Conservation (phyloP, 208 protist species). For the Acanthamoeba culbertsoni region DNA sequence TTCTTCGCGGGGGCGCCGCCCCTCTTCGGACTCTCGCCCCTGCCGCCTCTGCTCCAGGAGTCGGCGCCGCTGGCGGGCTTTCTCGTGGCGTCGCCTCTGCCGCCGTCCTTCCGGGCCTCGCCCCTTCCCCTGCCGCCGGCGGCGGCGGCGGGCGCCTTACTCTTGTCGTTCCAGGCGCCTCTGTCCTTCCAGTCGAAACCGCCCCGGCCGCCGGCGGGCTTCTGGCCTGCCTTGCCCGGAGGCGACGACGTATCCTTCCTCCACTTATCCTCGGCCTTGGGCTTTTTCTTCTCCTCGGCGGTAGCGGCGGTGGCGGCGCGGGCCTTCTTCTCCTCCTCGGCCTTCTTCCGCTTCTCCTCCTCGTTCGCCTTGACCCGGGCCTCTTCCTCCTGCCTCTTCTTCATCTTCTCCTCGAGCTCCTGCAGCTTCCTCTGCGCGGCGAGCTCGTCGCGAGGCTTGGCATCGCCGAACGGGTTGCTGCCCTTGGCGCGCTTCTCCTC, state of each 20-base stretch:
- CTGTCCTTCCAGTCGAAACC: slow-evolving; percentile 46
- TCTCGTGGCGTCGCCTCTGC: neutral
- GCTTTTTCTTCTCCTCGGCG: no score
- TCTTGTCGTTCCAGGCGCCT: neutral
- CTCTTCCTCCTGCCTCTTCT: slow-evolving; percentile 39
- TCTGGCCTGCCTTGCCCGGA: neutral
- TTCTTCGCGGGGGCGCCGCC: neutral
- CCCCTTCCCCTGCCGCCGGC: neutral
- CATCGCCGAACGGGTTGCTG: slow-evolving; percentile 53
- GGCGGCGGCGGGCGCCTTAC: neutral
- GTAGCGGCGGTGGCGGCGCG: neutral
- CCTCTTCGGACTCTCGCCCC: slow-evolving; percentile 3
- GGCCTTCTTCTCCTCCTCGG: slow-evolving; percentile 18
- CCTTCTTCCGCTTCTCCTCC: neutral
- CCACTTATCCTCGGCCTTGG: slow-evolving; percentile 19
- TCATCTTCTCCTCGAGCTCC: slow-evolving; percentile 23
- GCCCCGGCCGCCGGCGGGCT: neutral
- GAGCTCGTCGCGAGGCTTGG: slow-evolving; percentile 40
- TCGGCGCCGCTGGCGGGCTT: neutral
- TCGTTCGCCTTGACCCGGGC: neutral
- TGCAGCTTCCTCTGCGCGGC: slow-evolving; percentile 41
- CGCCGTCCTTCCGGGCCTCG: neutral
- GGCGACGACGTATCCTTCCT: neutral
- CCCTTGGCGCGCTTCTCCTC: neutral
- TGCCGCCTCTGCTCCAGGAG: neutral